Evolutionary conservation across 257 asterid genomes (phyloP).

Genomic region (Gentiana straminea): DNA sequence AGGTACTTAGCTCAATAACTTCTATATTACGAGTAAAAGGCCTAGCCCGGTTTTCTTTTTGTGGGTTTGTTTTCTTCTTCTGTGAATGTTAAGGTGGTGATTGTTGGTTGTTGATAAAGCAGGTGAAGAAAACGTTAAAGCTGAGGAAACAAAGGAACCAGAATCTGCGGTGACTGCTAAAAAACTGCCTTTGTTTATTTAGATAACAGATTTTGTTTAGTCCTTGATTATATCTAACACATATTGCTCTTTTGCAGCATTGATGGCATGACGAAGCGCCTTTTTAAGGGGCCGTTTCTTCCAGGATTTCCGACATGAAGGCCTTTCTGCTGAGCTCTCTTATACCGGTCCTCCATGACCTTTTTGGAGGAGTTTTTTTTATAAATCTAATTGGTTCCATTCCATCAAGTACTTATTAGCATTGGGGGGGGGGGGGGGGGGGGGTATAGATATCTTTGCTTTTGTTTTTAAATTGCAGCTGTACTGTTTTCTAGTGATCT

Average conservation of each 20-base stretch:
- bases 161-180: slow-evolving; percentile 42
- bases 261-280: background rate
- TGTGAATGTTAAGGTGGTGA: background rate
- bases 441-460: no score
- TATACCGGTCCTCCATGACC: slow-evolving; percentile 7
- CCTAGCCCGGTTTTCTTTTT: background rate
- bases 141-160: slow-evolving; percentile 37
- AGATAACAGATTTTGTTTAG: background rate
- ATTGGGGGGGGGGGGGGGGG: no score
- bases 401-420: no score
- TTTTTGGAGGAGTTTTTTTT: background rate
- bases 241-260: slow-evolving; percentile 7
- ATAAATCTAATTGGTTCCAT: slow-evolving; percentile 8
- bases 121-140: slow-evolving; percentile 66
- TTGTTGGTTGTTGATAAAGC: background rate
- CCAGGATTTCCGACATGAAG: slow-evolving; percentile 4
- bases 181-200: background rate
- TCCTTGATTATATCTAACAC: background rate
- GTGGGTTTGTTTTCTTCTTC: background rate
- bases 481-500: slow-evolving; percentile 64
- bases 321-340: background rate
- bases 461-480: slow-evolving; percentile 14
- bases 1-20: slow-evolving; percentile 20
- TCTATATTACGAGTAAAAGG: background rate
- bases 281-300: slow-evolving; percentile 4